These are phyloP conservation scores for Pontederia crassipes DNA, from an alignment of 176 grass and related monocot species.

Conservation along the genomic window DNA sequence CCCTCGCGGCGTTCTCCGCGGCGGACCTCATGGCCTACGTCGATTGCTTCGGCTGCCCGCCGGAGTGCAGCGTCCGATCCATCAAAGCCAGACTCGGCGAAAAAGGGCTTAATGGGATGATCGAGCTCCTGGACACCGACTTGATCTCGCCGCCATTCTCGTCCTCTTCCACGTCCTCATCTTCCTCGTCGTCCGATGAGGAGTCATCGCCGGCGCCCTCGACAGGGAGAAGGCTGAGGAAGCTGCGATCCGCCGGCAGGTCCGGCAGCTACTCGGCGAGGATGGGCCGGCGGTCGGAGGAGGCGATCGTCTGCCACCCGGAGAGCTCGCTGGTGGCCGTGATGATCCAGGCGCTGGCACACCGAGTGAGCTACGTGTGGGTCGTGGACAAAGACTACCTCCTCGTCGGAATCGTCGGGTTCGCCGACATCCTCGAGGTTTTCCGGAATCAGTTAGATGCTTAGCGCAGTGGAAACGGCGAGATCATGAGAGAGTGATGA, in stretches of 20 bases:
- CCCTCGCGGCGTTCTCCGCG: conserved; percentile 35
- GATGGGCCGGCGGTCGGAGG: conserved; percentile 27
- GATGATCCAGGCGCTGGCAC: conserved; percentile 54
- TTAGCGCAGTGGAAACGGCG: too few relatives aligned
- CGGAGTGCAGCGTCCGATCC: conserved; percentile 15
- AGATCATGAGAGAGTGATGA: too few relatives aligned
- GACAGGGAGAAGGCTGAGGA: conserved; percentile 7
- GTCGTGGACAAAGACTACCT: conserved; percentile 35
- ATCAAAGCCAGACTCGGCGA: conserved; percentile 28
- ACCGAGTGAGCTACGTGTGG: conserved; percentile 65
- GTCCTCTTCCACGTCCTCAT: conserved; percentile 13
- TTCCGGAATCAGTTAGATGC: conserved; percentile 34
- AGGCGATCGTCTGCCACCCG: conserved; percentile 41
- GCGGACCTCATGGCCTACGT: conserved; percentile 39
- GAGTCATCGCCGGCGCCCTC: background rate
- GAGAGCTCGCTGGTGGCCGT: conserved; percentile 69
- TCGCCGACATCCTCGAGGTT: conserved; percentile 45
- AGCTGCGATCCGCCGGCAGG: conserved; percentile 10
- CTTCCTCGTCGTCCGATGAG: conserved; percentile 25
- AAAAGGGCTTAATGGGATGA: conserved; percentile 28
- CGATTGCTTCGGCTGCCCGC: conserved; percentile 16
- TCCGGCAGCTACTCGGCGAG: conserved; percentile 11
- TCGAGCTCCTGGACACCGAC: conserved; percentile 38
- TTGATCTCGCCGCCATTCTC: conserved; percentile 12
- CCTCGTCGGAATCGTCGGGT: conserved; percentile 41